Evolutionary conservation across 768 basidiomycete species (phyloP).

Genomic region (Termitomyces heimii): DNA sequence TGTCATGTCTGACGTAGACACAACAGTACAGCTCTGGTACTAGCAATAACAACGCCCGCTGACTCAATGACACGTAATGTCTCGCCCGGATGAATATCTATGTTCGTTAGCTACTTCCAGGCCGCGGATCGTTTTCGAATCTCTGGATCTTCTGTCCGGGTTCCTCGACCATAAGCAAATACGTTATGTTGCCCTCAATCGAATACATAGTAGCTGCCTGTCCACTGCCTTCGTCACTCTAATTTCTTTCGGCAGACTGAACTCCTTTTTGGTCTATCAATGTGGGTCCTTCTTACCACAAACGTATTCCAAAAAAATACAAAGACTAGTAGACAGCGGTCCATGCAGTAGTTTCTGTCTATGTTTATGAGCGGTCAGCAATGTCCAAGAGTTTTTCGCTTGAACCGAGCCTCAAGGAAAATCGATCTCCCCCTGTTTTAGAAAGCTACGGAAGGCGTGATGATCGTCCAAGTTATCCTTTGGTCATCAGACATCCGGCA

Average conservation of each 20-base stretch:
- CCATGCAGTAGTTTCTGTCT: not conserved
- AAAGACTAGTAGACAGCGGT: not conserved
- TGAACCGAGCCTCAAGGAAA: not conserved
- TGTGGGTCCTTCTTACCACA: not conserved
- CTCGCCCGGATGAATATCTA: conserved; percentile 12
- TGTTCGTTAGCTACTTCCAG: conserved; percentile 8
- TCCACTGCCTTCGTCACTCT: not conserved
- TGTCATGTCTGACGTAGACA: not conserved
- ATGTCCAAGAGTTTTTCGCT: not conserved
- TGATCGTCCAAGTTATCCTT: not conserved
- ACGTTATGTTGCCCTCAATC: conserved; percentile 9
- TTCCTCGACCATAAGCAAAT: conserved; percentile 5
- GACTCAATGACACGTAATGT: conserved; percentile 14
- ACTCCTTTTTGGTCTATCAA: not conserved
- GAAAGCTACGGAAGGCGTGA: not conserved
- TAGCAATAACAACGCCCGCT: not conserved
- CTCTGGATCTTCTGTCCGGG: conserved; percentile 2
- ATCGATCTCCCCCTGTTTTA: conserved; percentile 5
- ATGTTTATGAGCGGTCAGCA: not conserved
- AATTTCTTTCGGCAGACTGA: not conserved
- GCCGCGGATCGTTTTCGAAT: conserved; percentile 17
- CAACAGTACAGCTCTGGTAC: not conserved
- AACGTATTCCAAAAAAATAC: not conserved
- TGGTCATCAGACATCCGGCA: conserved; percentile 8
- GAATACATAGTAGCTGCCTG: not conserved